A percentile compares a stretch with the other conserved stretches of the same genome.
These are phyloP conservation scores for Iodosphaeria phyllophila DNA, from an alignment of 2,329 filamentous ascomycete genomes.

Conservation along the genomic window DNA sequence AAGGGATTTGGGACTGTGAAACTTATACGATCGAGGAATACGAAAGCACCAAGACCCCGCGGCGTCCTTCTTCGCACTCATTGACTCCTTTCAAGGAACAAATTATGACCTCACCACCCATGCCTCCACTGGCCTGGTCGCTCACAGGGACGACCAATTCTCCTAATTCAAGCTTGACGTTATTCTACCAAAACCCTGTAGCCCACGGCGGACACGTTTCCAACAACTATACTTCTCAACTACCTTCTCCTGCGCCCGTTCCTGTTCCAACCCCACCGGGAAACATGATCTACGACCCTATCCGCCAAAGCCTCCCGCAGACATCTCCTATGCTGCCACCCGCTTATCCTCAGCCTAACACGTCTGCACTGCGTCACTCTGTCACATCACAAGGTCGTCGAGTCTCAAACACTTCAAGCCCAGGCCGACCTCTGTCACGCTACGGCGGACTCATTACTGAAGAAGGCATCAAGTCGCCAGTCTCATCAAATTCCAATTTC, in stretches of 20 bases:
- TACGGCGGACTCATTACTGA: slow-evolving; percentile 11
- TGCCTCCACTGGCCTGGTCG: slow-evolving; percentile 56
- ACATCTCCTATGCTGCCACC: slow-evolving; percentile 26
- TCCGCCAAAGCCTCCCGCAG: slow-evolving; percentile 34
- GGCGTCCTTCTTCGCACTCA: too few species aligned
- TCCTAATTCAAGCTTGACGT: slow-evolving; percentile 63
- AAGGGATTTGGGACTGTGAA: slow-evolving; percentile 66
- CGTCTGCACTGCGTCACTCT: slow-evolving; percentile 27
- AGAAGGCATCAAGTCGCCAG: slow-evolving; percentile 14
- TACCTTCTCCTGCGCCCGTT: slow-evolving; percentile 8
- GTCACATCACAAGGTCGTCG: slow-evolving; percentile 5
- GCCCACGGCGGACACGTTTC: slow-evolving; percentile 6
- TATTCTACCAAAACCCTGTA: slow-evolving; percentile 49
- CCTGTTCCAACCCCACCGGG: slow-evolving; percentile 31
- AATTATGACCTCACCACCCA: slow-evolving; percentile 28
- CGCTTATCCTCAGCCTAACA: slow-evolving; percentile 27
- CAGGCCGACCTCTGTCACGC: slow-evolving; percentile 4
- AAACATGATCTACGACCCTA: slow-evolving; percentile 42
- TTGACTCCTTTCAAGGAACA: too few species aligned
- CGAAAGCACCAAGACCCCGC: slow-evolving; percentile 44
- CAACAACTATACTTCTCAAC: slow-evolving; percentile 4
- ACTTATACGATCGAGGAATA: slow-evolving; percentile 56
- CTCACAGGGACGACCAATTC: slow-evolving; percentile 79
- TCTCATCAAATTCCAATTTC: slow-evolving; percentile 11
- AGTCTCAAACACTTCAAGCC: slow-evolving; percentile 1